Conservation (phyloP, 768 basidiomycete species). For the Tephrocybe rancida region DNA sequence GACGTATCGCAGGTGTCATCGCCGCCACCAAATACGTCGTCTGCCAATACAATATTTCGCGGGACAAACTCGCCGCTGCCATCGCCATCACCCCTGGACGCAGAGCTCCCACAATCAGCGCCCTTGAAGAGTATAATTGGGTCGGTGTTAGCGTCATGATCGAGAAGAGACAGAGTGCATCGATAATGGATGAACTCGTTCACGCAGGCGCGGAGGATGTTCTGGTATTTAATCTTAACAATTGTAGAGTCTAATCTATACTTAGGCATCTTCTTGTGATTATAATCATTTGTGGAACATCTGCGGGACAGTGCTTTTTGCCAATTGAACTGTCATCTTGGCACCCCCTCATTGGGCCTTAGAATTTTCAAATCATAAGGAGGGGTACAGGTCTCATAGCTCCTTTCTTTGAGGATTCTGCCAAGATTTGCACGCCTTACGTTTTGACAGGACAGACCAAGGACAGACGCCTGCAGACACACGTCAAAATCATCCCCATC, state of each 20-base stretch:
- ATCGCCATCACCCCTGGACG: constrained; percentile 83
- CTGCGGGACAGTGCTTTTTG: too few relatives aligned
- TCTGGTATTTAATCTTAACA: constrained; percentile 86
- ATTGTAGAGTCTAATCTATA: constrained; percentile 78
- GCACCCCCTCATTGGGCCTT: too few relatives aligned
- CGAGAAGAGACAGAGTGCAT: constrained; percentile 76
- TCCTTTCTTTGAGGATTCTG: too few relatives aligned
- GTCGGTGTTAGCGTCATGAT: constrained; percentile 94
- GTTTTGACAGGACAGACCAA: too few relatives aligned
- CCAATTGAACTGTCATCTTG: too few relatives aligned
- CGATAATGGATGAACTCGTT: constrained; percentile 87
- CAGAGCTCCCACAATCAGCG: constrained; percentile 84
- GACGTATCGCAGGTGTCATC: constrained; percentile 89
- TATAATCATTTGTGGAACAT: too few relatives aligned
- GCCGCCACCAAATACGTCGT: constrained; percentile 86
- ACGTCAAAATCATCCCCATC: too few relatives aligned
- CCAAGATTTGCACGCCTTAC: too few relatives aligned
- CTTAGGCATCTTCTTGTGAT: not conserved
- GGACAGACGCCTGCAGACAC: too few relatives aligned
- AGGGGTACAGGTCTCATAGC: too few relatives aligned
- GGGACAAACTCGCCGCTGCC: constrained; percentile 62
- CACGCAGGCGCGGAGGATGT: constrained; percentile 89
- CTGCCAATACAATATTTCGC: constrained; percentile 90
- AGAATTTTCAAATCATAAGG: too few relatives aligned
- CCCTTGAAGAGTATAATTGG: constrained; percentile 85